Base-by-base conservation (phyloP, 2,329 filamentous ascomycete species). In the Exophiala spinifera region DNA sequence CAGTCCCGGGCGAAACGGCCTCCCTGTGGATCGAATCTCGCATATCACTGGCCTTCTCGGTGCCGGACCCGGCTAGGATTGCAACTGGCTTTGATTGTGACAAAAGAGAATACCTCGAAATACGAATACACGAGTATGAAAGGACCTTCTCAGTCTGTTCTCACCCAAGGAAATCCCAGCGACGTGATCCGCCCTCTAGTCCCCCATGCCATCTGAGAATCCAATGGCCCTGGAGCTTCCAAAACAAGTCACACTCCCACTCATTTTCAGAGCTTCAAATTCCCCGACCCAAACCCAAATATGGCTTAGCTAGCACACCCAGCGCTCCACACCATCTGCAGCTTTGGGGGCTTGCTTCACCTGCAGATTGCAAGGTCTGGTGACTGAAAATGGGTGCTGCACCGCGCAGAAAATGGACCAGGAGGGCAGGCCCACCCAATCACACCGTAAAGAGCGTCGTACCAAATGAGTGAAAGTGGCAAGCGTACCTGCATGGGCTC, bases 291-390 rank as follows among this genome's bases (percentile, higher is more conserved):
- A 51, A 45, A n/a, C 15, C 55, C 55, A 46, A 51, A 57, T 54
- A 23, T 33, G 52, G 56, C 45, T 50, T 58, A 58, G 56, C 51
- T 45, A 55, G 49, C 47, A 53, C 51, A 53, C 48, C 45, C 37
- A 51, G 51, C 52, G 48, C 51, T 49, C 56, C 56, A 55, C 57
- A 56, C 57, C 57, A 56, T 56, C 57, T 59, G 57, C 57, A 56
- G 52, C 46, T 49, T 53, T 46, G 14, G 45, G 37, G 31, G 46
- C 47, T 31, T 51, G 28, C 57, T 44, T 56, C 57, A 59, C 50
- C 50, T 54, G 57, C 57, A 59, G 53, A 55, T 34, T 52, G 39
- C 50, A 51, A 44, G 57, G 57, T 55, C 57, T 53, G 49, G 53
- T 59, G 57, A 59, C 53, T 21, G 50, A 43, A 40, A 53, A 31